phyloP scores from a whole-genome alignment of 2,329 filamentous ascomycete genomes.

The Verticillium nonalfalfae region DNA sequence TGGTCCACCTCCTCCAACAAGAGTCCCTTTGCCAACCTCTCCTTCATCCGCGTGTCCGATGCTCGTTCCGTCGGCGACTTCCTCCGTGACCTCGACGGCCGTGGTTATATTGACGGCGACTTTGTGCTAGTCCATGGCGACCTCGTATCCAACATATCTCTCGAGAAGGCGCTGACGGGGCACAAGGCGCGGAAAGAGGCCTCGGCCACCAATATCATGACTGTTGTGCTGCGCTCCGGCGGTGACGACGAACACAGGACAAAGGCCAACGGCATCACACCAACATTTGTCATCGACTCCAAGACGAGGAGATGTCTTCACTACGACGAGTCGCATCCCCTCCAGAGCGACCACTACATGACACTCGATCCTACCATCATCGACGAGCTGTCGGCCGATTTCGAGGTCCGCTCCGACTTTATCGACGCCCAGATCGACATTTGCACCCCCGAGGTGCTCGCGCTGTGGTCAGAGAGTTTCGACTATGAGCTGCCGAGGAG shows the following conservation, averaged over 20 bases:
- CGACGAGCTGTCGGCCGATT: constrained; percentile 59
- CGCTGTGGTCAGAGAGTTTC: constrained; percentile 95
- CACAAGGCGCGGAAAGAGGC: constrained; percentile 75
- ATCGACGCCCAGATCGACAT: constrained; percentile 96
- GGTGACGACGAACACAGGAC: constrained; percentile 66
- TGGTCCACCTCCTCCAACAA: constrained; percentile 56
- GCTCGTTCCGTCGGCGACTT: constrained; percentile 88
- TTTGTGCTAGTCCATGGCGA: constrained; percentile 93
- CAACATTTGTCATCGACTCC: constrained; percentile 82
- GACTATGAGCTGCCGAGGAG: constrained; percentile 87
- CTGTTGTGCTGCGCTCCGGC: constrained; percentile 78
- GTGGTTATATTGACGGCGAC: constrained; percentile 79
- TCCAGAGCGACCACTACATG: constrained; percentile 58
- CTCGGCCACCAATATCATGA: constrained; percentile 97
- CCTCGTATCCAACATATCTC: constrained; percentile 79
- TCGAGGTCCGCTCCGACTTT: constrained; percentile 80
- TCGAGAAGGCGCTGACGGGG: constrained; percentile 71
- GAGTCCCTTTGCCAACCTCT: constrained; percentile 68
- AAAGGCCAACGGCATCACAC: constrained; percentile 67
- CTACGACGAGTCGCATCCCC: constrained; percentile 82
- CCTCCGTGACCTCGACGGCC: constrained; percentile 85
- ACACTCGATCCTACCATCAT: constrained; percentile 76
- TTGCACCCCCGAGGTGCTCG: constrained; percentile 90
- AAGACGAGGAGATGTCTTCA: constrained; percentile 77
- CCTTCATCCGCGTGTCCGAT: constrained; percentile 77